Evolutionary conservation across 2,329 filamentous ascomycete genomes (phyloP).

Genomic region (Colletotrichum lini): DNA sequence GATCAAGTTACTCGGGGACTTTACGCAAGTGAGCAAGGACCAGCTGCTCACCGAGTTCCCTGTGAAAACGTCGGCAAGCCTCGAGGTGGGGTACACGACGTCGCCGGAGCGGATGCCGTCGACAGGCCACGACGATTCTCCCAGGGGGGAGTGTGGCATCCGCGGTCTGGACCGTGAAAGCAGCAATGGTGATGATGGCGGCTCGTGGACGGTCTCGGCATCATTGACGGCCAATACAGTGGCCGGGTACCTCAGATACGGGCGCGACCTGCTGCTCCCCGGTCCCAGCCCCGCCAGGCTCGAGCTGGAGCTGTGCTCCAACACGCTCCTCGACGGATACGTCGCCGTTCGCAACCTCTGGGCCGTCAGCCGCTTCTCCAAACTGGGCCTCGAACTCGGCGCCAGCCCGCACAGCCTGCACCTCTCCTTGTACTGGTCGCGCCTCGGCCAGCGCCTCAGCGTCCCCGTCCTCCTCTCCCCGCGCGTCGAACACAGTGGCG

Average conservation of each 20-base stretch:
- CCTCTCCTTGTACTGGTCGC: constrained; percentile 63
- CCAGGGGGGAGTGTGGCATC: constrained; percentile 52
- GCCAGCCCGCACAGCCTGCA: constrained; percentile 58
- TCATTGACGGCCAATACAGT: constrained; percentile 49
- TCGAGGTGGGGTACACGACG: constrained; percentile 59
- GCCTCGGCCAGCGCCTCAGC: constrained; percentile 60
- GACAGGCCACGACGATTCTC: constrained; percentile 50
- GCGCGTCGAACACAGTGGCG: constrained; percentile 45
- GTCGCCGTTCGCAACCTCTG: constrained; percentile 61
- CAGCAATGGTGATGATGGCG: constrained; percentile 42
- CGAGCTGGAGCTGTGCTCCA: constrained; percentile 60
- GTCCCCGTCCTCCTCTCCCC: constrained; percentile 60
- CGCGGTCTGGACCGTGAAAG: constrained; percentile 55
- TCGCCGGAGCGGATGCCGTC: constrained; percentile 51
- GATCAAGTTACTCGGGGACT: constrained; percentile 52
- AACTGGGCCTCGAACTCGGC: constrained; percentile 61
- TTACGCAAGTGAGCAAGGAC: constrained; percentile 50
- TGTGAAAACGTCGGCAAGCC: constrained; percentile 51
- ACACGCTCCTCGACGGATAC: constrained; percentile 53
- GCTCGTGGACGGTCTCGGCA: constrained; percentile 59
- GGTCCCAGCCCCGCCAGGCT: constrained; percentile 50
- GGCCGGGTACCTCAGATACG: constrained; percentile 56
- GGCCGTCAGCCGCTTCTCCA: constrained; percentile 57
- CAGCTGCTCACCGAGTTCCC: constrained; percentile 50
- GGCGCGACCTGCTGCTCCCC: constrained; percentile 51